Evolutionary conservation across 345 rosid species (phyloP).

Genomic region (Punica granatum): DNA sequence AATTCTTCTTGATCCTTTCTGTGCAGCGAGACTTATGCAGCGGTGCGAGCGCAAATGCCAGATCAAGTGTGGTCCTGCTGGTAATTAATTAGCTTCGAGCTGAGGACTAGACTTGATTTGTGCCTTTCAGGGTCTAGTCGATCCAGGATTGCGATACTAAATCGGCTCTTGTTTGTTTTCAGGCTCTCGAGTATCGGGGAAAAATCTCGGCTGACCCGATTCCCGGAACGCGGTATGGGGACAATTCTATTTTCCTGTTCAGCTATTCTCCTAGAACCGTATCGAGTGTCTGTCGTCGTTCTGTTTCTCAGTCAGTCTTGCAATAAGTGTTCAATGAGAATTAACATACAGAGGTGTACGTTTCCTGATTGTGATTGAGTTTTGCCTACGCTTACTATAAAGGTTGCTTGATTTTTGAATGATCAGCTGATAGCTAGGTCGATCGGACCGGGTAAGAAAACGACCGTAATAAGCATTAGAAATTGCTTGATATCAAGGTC

Average conservation of each 20-base stretch:
- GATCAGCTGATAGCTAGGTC: no score
- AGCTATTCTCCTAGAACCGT: neutral
- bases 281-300: neutral
- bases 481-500: neutral
- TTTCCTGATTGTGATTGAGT: neutral
- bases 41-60: constrained; percentile 51
- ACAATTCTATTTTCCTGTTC: neutral
- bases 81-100: neutral
- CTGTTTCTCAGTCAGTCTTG: neutral
- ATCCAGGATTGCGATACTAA: neutral
- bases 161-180: neutral
- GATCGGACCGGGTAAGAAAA: neutral
- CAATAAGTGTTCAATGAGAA: neutral
- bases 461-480: neutral
- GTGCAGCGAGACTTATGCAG: constrained; percentile 35
- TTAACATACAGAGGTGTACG: neutral
- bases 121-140: neutral
- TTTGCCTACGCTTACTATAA: neutral
- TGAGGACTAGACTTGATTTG: neutral
- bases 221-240: neutral
- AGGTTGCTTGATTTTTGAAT: neutral
- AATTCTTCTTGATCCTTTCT: neutral
- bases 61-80: constrained; percentile 34
- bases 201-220: neutral
- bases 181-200: neutral